These are phyloP conservation scores for Arxiozyma slooffiae DNA, from an alignment of 1,139 yeast genomes.

Conservation along the genomic window DNA sequence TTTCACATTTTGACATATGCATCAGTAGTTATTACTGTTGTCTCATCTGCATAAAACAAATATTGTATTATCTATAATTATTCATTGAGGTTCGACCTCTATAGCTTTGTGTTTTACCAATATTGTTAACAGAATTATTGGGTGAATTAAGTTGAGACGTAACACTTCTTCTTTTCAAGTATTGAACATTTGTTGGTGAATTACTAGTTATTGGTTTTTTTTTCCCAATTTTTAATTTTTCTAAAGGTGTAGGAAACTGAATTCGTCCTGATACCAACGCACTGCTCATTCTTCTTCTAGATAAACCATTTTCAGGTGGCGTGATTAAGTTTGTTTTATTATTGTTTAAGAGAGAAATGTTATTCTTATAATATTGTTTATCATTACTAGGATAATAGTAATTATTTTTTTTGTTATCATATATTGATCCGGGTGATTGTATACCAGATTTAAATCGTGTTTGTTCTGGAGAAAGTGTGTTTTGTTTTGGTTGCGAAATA, in stretches of 20 bases:
- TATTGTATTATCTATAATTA: neutral
- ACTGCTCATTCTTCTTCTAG: neutral
- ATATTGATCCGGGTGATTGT: neutral
- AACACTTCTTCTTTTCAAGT: slow-evolving; percentile 6
- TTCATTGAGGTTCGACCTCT: neutral
- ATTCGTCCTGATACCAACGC: slow-evolving; percentile 1
- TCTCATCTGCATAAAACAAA: too few relatives aligned
- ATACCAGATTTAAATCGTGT: neutral
- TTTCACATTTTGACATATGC: too few relatives aligned
- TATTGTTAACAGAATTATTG: slow-evolving; percentile 3
- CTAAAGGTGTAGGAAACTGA: slow-evolving; percentile 19
- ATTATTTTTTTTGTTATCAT: neutral
- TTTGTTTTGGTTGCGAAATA: neutral
- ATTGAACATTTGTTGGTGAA: neutral
- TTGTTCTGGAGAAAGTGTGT: neutral
- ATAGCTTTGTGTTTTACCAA: too few relatives aligned
- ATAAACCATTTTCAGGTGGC: neutral
- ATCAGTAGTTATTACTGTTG: too few relatives aligned
- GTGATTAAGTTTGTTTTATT: neutral
- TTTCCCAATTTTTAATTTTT: slow-evolving; percentile 15
- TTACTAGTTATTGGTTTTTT: slow-evolving; percentile 14
- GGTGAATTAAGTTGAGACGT: slow-evolving; percentile 8
- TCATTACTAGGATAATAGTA: neutral
- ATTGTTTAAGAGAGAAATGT: neutral
- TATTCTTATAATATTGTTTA: neutral